These are phyloP conservation scores for Hortiboletus flavorubellus DNA, from an alignment of 768 basidiomycete genomes.

Conservation along the genomic window DNA sequence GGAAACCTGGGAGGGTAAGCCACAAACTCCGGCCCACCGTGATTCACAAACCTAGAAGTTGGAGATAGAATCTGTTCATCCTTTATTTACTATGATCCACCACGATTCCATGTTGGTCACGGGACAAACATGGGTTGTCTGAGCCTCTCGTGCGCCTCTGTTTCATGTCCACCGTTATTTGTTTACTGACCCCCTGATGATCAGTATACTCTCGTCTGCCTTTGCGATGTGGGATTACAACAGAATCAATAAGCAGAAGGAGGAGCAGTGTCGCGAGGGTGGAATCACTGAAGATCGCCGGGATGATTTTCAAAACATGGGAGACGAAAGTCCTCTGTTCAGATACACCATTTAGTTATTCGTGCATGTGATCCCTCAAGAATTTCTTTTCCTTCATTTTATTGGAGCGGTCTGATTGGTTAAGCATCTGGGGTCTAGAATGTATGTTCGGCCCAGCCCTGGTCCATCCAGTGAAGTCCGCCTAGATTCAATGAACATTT, in stretches of 20 bases:
- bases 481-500: no score
- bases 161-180: slow-evolving; percentile 9
- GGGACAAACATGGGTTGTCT: slow-evolving; percentile 38
- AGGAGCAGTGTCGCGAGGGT: slow-evolving; percentile 40
- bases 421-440: no score
- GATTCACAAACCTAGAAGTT: neutral
- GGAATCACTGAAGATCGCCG: slow-evolving; percentile 40
- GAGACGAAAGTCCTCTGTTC: slow-evolving; percentile 55
- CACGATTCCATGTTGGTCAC: slow-evolving; percentile 37
- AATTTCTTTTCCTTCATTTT: neutral
- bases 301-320: slow-evolving; percentile 46
- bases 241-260: slow-evolving; percentile 48
- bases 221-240: slow-evolving; percentile 49
- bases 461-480: no score
- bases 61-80: slow-evolving; percentile 38
- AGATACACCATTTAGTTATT: slow-evolving; percentile 31
- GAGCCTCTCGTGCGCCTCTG: slow-evolving; percentile 19
- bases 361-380: neutral
- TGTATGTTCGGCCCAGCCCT: no score
- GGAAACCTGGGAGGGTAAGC: slow-evolving; percentile 53
- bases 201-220: slow-evolving; percentile 40
- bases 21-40: slow-evolving; percentile 12
- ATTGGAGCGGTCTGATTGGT: neutral
- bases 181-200: slow-evolving; percentile 26
- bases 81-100: slow-evolving; percentile 39